Percentiles rank a stretch among this genome's conserved stretches.
Evolutionary conservation across 352 stramenopile genomes (phyloP).

Genomic region (Globisporangium perplexum): DNA sequence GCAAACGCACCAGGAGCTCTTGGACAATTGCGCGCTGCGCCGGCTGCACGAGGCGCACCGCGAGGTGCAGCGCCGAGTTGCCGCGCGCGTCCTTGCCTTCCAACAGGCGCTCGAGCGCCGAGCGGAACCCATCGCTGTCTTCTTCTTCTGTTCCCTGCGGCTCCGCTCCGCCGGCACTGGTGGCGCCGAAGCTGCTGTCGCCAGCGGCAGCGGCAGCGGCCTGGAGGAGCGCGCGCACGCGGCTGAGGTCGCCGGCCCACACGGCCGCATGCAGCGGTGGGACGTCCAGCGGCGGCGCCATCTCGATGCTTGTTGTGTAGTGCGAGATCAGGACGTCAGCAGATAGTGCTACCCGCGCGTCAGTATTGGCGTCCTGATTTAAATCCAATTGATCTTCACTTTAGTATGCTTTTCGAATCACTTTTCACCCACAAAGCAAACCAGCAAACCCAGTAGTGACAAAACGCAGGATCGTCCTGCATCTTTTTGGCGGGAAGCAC

Average conservation of each 20-base stretch:
- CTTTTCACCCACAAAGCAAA: too few species aligned
- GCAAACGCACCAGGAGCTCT: slow-evolving; percentile 42
- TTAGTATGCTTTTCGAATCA: too few species aligned
- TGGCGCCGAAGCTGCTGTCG: slow-evolving; percentile 1
- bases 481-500: too few species aligned
- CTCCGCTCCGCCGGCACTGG: neutral
- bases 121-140: neutral
- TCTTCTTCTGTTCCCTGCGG: neutral
- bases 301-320: neutral
- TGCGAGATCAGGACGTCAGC: neutral
- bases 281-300: neutral
- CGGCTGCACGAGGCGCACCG: slow-evolving; percentile 57
- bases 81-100: slow-evolving; percentile 52
- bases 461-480: too few species aligned
- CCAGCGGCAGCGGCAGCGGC: slow-evolving; percentile 6
- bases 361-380: too few species aligned
- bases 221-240: slow-evolving; percentile 28
- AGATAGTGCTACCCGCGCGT: too few species aligned
- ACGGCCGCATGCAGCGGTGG: slow-evolving; percentile 58
- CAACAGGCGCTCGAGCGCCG: slow-evolving; percentile 28
- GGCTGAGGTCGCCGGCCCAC: slow-evolving; percentile 54
- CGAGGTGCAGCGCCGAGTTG: slow-evolving; percentile 72
- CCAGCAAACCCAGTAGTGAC: too few species aligned
- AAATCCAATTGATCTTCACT: too few species aligned
- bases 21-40: slow-evolving; percentile 54